These are phyloP conservation scores for Coemansia sp. DNA, from an alignment of 371 early-diverging fungal species.

Conservation along the genomic window DNA sequence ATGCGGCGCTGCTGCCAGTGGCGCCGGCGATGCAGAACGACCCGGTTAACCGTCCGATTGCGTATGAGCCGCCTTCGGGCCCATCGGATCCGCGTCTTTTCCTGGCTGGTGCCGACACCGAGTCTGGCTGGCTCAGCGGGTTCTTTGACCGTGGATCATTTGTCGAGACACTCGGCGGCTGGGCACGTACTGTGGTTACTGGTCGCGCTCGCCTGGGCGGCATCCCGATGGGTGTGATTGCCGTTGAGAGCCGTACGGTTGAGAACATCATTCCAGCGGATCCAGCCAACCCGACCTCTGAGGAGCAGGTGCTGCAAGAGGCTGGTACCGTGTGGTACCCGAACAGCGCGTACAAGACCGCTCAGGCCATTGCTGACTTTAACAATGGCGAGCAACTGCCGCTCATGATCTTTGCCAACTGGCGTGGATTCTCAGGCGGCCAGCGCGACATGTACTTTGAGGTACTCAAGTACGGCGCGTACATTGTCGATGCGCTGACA, in stretches of 20 bases:
- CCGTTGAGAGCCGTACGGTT: slow-evolving; percentile 91
- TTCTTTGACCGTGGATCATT: slow-evolving; percentile 92
- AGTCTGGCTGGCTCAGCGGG: slow-evolving; percentile 73
- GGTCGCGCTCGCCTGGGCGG: slow-evolving; percentile 96
- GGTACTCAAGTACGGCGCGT: slow-evolving; percentile 94
- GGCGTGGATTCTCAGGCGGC: slow-evolving; percentile 99
- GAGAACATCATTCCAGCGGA: slow-evolving; percentile 92
- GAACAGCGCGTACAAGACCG: slow-evolving; percentile 97
- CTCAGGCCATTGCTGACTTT: slow-evolving; percentile 97
- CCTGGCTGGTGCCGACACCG: slow-evolving; percentile 75
- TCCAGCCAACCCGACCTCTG: slow-evolving; percentile 86
- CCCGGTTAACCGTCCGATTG: slow-evolving; percentile 71
- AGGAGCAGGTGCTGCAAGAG: slow-evolving; percentile 85
- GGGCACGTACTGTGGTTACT: slow-evolving; percentile 78
- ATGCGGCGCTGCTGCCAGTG: slow-evolving; percentile 62
- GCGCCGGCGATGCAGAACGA: slow-evolving; percentile 54
- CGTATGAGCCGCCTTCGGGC: slow-evolving; percentile 76
- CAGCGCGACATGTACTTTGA: slow-evolving; percentile 98
- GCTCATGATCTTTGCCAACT: slow-evolving; percentile 98
- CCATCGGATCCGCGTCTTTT: slow-evolving; percentile 90
- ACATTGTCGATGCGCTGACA: slow-evolving; percentile 94
- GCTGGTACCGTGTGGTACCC: slow-evolving; percentile 99
- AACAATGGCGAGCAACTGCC: slow-evolving; percentile 98
- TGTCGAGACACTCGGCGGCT: slow-evolving; percentile 66
- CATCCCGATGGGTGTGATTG: slow-evolving; percentile 95